Evolutionary conservation across 495 filamentous ascomycete genomes (phyloP).

Genomic region (Lasiosphaeria ovina): DNA sequence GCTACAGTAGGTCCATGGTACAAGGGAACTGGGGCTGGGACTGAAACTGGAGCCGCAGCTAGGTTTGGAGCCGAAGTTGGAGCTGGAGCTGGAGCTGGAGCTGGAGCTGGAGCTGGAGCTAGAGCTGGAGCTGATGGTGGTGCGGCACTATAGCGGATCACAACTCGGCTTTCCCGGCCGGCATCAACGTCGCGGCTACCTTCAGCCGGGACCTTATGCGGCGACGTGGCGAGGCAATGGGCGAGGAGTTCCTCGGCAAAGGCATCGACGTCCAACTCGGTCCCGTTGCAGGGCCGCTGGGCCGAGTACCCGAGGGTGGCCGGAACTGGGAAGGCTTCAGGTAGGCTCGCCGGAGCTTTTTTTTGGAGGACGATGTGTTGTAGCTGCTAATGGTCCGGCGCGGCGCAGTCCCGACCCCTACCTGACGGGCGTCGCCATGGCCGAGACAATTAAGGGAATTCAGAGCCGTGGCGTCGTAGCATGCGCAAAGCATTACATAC

Average conservation of each 20-base stretch:
- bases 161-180: slow-evolving; percentile 69
- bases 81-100: not conserved
- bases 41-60: too few species aligned
- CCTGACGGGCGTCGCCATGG: slow-evolving; percentile 54
- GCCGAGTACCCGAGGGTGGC: slow-evolving; percentile 59
- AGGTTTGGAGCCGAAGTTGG: too few species aligned
- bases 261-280: slow-evolving; percentile 56
- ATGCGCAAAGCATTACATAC: slow-evolving; percentile 58
- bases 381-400: not conserved
- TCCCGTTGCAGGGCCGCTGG: slow-evolving; percentile 53
- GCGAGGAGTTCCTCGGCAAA: slow-evolving; percentile 60
- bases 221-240: slow-evolving; percentile 55
- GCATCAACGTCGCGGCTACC: slow-evolving; percentile 72
- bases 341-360: slow-evolving; percentile 4
- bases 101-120: too few species aligned
- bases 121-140: not conserved
- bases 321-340: slow-evolving; percentile 66
- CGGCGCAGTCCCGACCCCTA: slow-evolving; percentile 55
- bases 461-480: slow-evolving; percentile 58
- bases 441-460: slow-evolving; percentile 53
- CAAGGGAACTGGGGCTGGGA: not conserved
- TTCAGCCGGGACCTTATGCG: slow-evolving; percentile 66
- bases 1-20: slow-evolving; percentile 34
- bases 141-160: slow-evolving; percentile 42
- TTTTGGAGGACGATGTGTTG: not conserved